These are phyloP conservation scores for Primulina huaijiensis DNA, from an alignment of 257 asterid genomes.

Conservation along the genomic window DNA sequence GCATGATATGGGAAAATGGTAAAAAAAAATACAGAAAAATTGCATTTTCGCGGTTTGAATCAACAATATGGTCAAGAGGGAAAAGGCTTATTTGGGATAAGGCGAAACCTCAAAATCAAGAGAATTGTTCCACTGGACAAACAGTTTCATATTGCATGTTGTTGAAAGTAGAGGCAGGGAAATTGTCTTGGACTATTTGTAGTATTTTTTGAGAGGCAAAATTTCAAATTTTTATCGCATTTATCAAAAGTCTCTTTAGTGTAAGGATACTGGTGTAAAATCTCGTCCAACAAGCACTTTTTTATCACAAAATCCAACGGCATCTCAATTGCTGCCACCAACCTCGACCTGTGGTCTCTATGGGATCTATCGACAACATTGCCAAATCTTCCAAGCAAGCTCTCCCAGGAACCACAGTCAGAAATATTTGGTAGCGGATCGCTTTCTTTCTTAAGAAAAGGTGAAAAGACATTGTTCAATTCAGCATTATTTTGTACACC, in stretches of 20 bases:
- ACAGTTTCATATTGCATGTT: slow-evolving; percentile 11
- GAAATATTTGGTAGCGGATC: slow-evolving; percentile 30
- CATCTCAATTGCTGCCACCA: slow-evolving; percentile 62
- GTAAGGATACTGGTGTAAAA: slow-evolving; percentile 92
- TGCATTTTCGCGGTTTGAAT: slow-evolving; percentile 1
- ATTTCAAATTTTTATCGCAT: background rate
- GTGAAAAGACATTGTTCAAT: slow-evolving; percentile 28
- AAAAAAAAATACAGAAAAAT: background rate
- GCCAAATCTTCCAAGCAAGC: slow-evolving; percentile 63
- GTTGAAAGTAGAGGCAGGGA: slow-evolving; percentile 9
- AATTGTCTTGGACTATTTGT: background rate
- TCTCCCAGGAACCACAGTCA: slow-evolving; percentile 88
- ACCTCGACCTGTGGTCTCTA: slow-evolving; percentile 34
- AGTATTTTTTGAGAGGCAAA: background rate
- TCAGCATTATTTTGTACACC: slow-evolving; percentile 28
- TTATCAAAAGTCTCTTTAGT: slow-evolving; percentile 8
- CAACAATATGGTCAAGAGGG: slow-evolving; percentile 4
- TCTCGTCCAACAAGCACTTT: slow-evolving; percentile 79
- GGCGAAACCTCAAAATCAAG: slow-evolving; percentile 6
- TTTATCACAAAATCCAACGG: slow-evolving; percentile 85
- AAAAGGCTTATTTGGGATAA: background rate
- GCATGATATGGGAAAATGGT: slow-evolving; percentile 2
- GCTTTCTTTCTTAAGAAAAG: slow-evolving; percentile 31
- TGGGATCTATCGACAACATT: slow-evolving; percentile 32
- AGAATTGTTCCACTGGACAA: background rate